Conservation (phyloP, 2,329 filamentous ascomycete genomes). For the Incumbomyces lentus region DNA sequence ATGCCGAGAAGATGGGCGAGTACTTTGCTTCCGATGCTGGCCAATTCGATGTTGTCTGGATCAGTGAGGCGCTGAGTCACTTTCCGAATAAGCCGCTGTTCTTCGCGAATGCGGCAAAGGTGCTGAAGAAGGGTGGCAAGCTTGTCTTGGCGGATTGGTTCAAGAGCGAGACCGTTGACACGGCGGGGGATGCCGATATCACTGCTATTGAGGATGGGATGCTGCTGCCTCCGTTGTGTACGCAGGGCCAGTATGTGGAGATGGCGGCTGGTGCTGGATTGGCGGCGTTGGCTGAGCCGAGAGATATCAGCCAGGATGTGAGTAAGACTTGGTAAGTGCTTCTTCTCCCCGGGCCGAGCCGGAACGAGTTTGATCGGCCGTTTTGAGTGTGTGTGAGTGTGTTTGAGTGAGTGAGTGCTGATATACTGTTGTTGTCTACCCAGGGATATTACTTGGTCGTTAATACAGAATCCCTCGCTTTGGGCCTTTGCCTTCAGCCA, state of each 20-base stretch:
- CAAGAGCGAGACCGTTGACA: slow-evolving; percentile 42
- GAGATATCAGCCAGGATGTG: slow-evolving; percentile 46
- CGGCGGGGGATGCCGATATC: slow-evolving; percentile 43
- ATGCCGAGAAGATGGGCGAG: slow-evolving; percentile 51
- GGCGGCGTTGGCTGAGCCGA: slow-evolving; percentile 35
- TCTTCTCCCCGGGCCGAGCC: too few species aligned
- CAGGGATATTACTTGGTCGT: slow-evolving; percentile 54
- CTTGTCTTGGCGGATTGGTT: slow-evolving; percentile 54
- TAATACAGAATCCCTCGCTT: slow-evolving; percentile 49
- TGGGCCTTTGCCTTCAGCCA: slow-evolving; percentile 53
- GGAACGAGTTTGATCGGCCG: too few species aligned
- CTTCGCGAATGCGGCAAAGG: slow-evolving; percentile 42
- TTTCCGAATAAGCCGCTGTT: slow-evolving; percentile 50
- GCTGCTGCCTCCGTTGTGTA: slow-evolving; percentile 49
- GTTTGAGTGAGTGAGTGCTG: too few species aligned
- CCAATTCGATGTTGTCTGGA: slow-evolving; percentile 50
- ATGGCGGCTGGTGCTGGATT: slow-evolving; percentile 42
- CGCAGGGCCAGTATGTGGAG: slow-evolving; percentile 43
- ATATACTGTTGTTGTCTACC: too few species aligned
- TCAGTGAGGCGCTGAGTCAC: slow-evolving; percentile 52
- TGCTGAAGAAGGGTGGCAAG: slow-evolving; percentile 42
- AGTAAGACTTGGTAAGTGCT: slow-evolving; percentile 47
- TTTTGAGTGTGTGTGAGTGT: too few species aligned
- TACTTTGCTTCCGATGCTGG: slow-evolving; percentile 33
- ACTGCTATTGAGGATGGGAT: slow-evolving; percentile 53